phyloP scores from a whole-genome alignment of 2,329 filamentous ascomycete species.

The Akanthomyces uredinophilus region DNA sequence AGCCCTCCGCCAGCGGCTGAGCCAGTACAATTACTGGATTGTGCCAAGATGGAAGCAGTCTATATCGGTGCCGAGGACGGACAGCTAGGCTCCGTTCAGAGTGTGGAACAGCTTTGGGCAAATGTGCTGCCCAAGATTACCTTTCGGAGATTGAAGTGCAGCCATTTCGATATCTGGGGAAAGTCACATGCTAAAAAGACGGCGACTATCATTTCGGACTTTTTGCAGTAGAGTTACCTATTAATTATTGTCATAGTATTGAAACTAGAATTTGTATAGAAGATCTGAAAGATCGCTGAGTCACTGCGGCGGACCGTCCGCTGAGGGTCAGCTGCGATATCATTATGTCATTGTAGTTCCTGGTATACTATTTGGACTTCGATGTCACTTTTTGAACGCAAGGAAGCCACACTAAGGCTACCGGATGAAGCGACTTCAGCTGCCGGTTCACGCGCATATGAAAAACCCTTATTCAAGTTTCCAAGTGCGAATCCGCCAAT shows the following conservation, averaged over 20 bases:
- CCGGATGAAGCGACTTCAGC: neutral
- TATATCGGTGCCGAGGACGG: neutral
- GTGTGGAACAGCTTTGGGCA: neutral
- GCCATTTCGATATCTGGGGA: neutral
- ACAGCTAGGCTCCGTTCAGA: neutral
- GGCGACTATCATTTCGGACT: neutral
- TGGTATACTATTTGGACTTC: too few relatives aligned
- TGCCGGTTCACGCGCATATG: neutral
- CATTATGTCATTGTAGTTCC: too few relatives aligned
- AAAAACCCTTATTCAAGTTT: neutral
- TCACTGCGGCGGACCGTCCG: too few relatives aligned
- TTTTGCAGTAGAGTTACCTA: too few relatives aligned
- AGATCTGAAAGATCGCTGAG: too few relatives aligned
- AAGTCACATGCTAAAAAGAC: neutral
- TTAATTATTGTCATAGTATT: too few relatives aligned
- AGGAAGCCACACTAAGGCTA: neutral
- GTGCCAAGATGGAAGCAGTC: neutral
- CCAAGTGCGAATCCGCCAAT: slow-evolving; percentile 8
- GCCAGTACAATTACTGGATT: neutral
- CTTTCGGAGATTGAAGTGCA: neutral
- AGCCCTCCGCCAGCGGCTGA: too few relatives aligned
- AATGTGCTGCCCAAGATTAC: neutral
- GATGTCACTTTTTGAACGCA: too few relatives aligned
- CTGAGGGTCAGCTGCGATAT: too few relatives aligned
- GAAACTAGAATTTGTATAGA: too few relatives aligned